phyloP scores from a whole-genome alignment of 352 stramenopile genomes.

The Thraustochytrium sp. region DNA sequence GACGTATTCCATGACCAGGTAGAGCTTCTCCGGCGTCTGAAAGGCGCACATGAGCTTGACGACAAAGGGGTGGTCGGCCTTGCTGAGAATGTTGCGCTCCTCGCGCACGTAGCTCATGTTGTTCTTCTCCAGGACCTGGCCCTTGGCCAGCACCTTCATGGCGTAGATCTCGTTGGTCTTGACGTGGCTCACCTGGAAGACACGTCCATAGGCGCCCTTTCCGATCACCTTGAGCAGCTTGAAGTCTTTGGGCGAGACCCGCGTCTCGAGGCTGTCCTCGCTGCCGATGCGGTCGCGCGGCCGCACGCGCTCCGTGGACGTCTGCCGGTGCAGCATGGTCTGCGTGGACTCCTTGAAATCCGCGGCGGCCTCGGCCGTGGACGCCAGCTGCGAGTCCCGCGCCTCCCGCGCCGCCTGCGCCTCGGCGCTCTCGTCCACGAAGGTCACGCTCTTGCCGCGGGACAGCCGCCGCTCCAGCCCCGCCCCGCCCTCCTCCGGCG shows the following conservation, averaged over 20 bases:
- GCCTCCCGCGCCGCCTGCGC: neutral
- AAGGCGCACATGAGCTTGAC: slow-evolving; percentile 94
- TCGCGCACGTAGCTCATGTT: slow-evolving; percentile 88
- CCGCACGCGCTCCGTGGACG: neutral
- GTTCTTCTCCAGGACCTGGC: slow-evolving; percentile 82
- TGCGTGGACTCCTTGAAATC: slow-evolving; percentile 22
- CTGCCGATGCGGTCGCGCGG: neutral
- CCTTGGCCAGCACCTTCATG: slow-evolving; percentile 98
- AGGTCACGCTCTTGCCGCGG: neutral
- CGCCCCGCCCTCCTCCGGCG: neutral
- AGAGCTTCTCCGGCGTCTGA: slow-evolving; percentile 89
- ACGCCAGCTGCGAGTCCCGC: too few relatives aligned
- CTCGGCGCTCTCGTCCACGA: neutral
- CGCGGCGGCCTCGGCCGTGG: neutral
- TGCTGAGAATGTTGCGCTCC: slow-evolving; percentile 95
- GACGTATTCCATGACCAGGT: slow-evolving; percentile 94
- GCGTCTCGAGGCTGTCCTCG: neutral
- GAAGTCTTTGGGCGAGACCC: slow-evolving; percentile 72
- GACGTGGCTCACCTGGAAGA: slow-evolving; percentile 71
- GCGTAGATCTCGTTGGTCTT: slow-evolving; percentile 83
- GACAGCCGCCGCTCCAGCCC: too few relatives aligned
- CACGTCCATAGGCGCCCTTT: slow-evolving; percentile 83
- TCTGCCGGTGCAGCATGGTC: slow-evolving; percentile 2
- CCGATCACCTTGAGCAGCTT: slow-evolving; percentile 93
- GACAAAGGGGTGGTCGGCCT: slow-evolving; percentile 95